These are phyloP conservation scores for Podospora anserina DNA, from an alignment of 495 filamentous ascomycete genomes.

Conservation along the genomic window DNA sequence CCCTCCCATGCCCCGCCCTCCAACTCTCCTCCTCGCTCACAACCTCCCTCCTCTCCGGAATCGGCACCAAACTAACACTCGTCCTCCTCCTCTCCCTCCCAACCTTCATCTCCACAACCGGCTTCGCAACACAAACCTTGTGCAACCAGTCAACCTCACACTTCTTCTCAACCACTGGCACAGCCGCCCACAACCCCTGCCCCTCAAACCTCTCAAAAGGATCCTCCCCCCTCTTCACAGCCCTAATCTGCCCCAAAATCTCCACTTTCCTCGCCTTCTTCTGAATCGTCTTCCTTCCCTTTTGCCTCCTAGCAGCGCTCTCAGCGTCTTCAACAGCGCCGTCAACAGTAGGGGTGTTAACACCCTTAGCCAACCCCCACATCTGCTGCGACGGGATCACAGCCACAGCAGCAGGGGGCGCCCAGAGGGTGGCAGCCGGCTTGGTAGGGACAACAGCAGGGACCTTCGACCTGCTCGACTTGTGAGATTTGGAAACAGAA, in stretches of 20 bases:
- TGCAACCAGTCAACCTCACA: constrained; percentile 23
- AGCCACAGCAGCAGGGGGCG: not conserved
- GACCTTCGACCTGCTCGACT: not conserved
- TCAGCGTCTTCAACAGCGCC: constrained; percentile 24
- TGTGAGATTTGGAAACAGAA: not conserved
- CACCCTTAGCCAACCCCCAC: constrained; percentile 17
- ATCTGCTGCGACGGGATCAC: not conserved
- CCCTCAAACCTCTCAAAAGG: constrained; percentile 15
- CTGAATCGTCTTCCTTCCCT: constrained; percentile 21
- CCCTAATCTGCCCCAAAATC: constrained; percentile 27
- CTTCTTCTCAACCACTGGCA: not conserved
- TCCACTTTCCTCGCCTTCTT: constrained; percentile 16
- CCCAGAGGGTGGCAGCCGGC: constrained; percentile 13
- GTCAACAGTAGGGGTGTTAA: not conserved
- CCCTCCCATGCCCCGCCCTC: not conserved
- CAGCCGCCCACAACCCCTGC: constrained; percentile 22
- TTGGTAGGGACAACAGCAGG: not conserved
- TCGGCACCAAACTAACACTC: not conserved
- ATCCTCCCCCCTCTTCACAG: constrained; percentile 20
- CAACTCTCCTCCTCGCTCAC: not conserved
- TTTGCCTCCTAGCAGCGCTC: constrained; percentile 15
- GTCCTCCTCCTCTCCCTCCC: not conserved
- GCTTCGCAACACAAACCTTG: not conserved
- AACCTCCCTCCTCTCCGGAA: not conserved
- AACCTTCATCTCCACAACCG: not conserved